Base-by-base conservation (phyloP, 2,329 filamentous ascomycete genomes). In the Scedosporium minutisporum region DNA sequence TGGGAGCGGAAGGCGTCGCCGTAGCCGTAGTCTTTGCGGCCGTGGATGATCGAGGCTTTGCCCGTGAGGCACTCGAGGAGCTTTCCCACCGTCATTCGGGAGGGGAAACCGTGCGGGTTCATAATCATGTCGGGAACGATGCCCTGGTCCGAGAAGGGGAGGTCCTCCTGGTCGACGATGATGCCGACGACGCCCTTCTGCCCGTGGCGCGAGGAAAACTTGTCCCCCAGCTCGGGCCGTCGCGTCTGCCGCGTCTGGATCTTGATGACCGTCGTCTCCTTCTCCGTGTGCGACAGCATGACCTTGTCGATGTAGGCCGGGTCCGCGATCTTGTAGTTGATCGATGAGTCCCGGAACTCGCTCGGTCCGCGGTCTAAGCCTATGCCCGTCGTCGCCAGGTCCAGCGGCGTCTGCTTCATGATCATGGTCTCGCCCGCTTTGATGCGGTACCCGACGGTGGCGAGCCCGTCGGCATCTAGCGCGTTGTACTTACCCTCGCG, bases 61-160 rank as follows among this genome's bases (percentile, higher is more conserved):
- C 95, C 95, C 0, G 93, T 91, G 16, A 99, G 82, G 55, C 96
- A 90, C 73, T 99, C 95, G 60, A 99, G 85, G 80, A 99, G 89
- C 76, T 99, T 99, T 38, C 95, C 95, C 65, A 99, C 95, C 62
- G 95, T 99, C 95, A 99, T 99, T 75, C 95, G 95, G 38, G 93
- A 97, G 1, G 95, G 95, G 82, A 99, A 99, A 87, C 95, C 95
- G 77, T 99, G 95, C 0, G 96, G 95, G 79, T 99, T 99, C 95
- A 99, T 99, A 84, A 99, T 99, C 68, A 99, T 97, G 75, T 99
- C 95, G 0, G 95, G 95, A n/a, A 87, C 88, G 67, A 99, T 85
- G 2, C 95, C 96, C 61, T 83, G 80, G 75, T 99, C 95, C 42
- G 89, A 89, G 77, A 99, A 99, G 0, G 95, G 95, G 86, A 99